Base-by-base conservation (phyloP, 192 early-diverging fungal species). In the Umbelopsis isabellina region DNA sequence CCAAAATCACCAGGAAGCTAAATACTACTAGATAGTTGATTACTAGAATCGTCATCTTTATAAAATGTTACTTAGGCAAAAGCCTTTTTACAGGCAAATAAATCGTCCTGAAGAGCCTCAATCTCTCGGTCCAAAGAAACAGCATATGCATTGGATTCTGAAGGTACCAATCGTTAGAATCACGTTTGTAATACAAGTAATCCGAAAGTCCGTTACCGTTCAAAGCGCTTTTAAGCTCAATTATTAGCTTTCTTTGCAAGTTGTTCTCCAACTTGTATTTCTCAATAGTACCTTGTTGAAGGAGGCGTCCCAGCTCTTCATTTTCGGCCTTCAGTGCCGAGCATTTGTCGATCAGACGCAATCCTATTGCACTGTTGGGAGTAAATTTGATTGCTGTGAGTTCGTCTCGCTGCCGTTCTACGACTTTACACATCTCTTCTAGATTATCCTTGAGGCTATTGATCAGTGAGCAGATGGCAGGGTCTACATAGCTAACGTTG, bases 251-350 rank as follows among this genome's bases (percentile, higher is more conserved):
- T 13, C 64, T 37, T 49, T 77, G 75, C 30, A 77, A 44, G 13
- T 71, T 65, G 33, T 72, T 71, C 37, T 77, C 75, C 10, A 77
- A 21, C 58, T 72, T 65, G 53, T 77, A 68, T 48, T 77, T 69
- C 44, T 77, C 75, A 18, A 77, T 65, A 18, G 49, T 33, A 0
- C 75, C 75, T 51, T 72, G 71, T n/a, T 70, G 65, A 44, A 77
- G 66, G 16, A 67, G 66, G n/a, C 70, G 65, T 15, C 75, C 75
- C n/a, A 77, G 45, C 49, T 77, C 75, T 52, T 72, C 71, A 50
- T 77, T 77, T 23, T 77, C 75, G 7, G 49, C 16, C 46, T 68
- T 69, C n/a, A 77, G 27, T 15, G 75, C 70, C 13, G 35, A 47
- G 61, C 71, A 68, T 30, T 72, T 72, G 30, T 65, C 66, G 1